phyloP scores from a whole-genome alignment of 73 alveolate species.

The Stentor roeselii region DNA sequence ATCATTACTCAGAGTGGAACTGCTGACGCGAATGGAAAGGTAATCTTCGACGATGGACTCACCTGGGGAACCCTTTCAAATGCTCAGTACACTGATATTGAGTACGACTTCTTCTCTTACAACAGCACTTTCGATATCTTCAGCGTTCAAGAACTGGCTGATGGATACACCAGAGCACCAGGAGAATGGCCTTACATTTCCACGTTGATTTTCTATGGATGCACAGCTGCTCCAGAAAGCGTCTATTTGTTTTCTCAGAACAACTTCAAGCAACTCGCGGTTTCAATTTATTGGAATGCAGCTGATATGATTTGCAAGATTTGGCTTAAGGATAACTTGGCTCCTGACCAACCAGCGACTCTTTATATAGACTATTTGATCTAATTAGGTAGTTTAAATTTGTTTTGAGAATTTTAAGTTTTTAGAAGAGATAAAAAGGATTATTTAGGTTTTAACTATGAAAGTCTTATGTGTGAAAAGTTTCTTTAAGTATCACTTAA shows the following conservation, averaged over 20 bases:
- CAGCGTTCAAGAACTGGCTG: neutral
- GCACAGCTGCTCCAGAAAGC: conserved; percentile 4
- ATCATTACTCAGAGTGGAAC: conserved; percentile 46
- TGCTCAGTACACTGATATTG: neutral
- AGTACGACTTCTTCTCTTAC: neutral
- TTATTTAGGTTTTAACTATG: too few relatives aligned
- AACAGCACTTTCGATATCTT: neutral
- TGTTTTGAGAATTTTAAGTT: neutral
- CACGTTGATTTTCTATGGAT: conserved; percentile 10
- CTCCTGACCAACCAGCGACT: neutral
- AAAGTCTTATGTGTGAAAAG: too few relatives aligned
- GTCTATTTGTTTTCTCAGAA: neutral
- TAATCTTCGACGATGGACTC: conserved; percentile 52
- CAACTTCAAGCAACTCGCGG: neutral
- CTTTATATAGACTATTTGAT: neutral
- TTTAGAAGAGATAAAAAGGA: too few relatives aligned
- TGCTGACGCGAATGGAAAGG: conserved; percentile 46
- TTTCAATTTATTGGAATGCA: neutral
- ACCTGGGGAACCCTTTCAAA: neutral
- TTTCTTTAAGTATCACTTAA: too few relatives aligned
- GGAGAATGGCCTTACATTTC: conserved; percentile 25
- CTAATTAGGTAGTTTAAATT: neutral
- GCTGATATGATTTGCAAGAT: neutral
- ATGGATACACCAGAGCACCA: neutral
- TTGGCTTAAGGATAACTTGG: neutral